Evolutionary conservation across 441 rosid species (phyloP).

Genomic region (Populus hybrid): DNA sequence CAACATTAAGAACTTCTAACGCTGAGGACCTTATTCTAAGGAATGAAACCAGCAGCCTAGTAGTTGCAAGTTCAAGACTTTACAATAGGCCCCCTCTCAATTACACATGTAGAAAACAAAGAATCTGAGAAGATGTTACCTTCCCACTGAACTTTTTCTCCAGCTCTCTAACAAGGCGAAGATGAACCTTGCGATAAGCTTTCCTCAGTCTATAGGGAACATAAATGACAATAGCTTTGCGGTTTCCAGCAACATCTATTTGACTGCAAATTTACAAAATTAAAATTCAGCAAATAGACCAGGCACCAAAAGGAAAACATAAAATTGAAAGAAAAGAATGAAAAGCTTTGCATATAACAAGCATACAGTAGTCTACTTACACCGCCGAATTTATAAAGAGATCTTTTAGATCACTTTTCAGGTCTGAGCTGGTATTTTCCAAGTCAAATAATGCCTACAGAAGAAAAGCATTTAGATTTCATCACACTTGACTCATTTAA

Average conservation of each 20-base stretch:
- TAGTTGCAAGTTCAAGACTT: not conserved
- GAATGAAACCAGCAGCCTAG: not conserved
- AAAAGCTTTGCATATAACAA: not conserved
- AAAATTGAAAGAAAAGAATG: not conserved
- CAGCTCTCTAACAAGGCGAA: constrained; percentile 78
- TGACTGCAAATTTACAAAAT: constrained; percentile 36
- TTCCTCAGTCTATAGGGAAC: constrained; percentile 89
- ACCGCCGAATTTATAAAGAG: constrained; percentile 70
- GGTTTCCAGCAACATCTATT: constrained; percentile 74
- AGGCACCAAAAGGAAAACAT: not conserved
- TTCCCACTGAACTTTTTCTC: constrained; percentile 90
- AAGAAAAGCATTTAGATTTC: not conserved
- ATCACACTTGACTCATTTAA: not conserved
- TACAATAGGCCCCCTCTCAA: too few relatives aligned
- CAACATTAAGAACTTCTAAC: not conserved
- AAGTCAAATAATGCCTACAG: constrained; percentile 75
- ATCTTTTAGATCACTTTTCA: constrained; percentile 81
- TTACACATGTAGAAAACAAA: not conserved
- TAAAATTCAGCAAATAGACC: not conserved
- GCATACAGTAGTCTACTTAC: constrained; percentile 33
- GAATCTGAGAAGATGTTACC: constrained; percentile 28
- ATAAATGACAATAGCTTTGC: constrained; percentile 77
- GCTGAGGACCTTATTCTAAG: not conserved
- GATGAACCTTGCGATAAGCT: constrained; percentile 78
- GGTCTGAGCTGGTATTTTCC: constrained; percentile 77